Evolutionary conservation across 768 basidiomycete genomes (phyloP).

Genomic region (Phlebiopsis gigantea): DNA sequence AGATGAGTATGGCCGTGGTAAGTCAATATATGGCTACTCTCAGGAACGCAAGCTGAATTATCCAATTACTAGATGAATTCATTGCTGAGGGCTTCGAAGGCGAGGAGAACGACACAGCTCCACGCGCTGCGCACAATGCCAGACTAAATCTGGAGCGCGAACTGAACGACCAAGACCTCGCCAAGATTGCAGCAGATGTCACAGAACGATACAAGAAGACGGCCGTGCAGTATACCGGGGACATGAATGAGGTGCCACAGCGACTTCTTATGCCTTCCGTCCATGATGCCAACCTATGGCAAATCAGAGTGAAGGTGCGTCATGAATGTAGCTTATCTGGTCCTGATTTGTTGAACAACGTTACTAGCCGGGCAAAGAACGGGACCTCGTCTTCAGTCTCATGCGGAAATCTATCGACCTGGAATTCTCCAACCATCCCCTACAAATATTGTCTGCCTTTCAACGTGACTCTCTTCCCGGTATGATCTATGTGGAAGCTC

Average conservation of each 20-base stretch:
- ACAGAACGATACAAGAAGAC: conserved; percentile 72
- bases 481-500: conserved; percentile 95
- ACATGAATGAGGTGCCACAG: conserved; percentile 92
- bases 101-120: conserved; percentile 52
- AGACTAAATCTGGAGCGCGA: conserved; percentile 68
- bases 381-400: conserved; percentile 89
- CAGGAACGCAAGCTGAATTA: not conserved
- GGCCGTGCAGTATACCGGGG: conserved; percentile 76
- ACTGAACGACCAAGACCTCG: conserved; percentile 72
- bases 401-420: conserved; percentile 90
- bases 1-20: conserved; percentile 55
- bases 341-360: not conserved
- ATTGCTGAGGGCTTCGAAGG: conserved; percentile 63
- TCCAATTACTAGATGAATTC: conserved; percentile 50
- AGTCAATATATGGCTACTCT: conserved; percentile 15
- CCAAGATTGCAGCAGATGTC: conserved; percentile 78
- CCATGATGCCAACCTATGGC: conserved; percentile 94
- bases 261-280: conserved; percentile 94
- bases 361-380: conserved; percentile 79
- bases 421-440: conserved; percentile 70
- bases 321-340: not conserved
- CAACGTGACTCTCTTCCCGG: conserved; percentile 93
- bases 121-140: conserved; percentile 56
- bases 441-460: conserved; percentile 90
- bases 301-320: conserved; percentile 84